Conservation (phyloP, 495 filamentous ascomycete species). For the Ramalina intermedia region DNA sequence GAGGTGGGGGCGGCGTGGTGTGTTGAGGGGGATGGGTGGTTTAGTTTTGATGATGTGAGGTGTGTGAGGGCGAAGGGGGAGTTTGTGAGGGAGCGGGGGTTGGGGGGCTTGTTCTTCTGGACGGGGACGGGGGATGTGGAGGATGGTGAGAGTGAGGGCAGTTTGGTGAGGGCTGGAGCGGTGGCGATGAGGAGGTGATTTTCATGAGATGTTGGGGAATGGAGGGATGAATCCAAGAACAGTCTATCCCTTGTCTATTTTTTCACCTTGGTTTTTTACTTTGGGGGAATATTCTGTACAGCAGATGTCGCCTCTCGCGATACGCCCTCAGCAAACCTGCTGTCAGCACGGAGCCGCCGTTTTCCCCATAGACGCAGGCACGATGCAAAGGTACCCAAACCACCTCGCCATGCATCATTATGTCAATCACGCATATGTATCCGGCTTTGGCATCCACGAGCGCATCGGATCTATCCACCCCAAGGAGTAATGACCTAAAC, state of each 20-base stretch:
- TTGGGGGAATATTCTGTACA: too few relatives aligned
- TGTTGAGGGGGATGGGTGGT: conserved; percentile 68
- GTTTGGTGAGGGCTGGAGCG: conserved; percentile 53
- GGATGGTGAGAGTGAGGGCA: conserved; percentile 51
- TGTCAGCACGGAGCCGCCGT: too few relatives aligned
- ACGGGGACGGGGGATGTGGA: conserved; percentile 67
- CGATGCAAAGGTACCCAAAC: too few relatives aligned
- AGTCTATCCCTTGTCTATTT: neutral
- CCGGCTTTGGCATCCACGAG: neutral
- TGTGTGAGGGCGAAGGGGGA: conserved; percentile 74
- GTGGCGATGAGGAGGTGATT: conserved; percentile 23
- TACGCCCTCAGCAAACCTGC: too few relatives aligned
- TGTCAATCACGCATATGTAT: neutral
- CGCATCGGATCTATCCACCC: neutral
- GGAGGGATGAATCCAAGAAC: neutral
- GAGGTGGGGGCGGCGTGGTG: conserved; percentile 60
- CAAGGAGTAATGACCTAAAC: neutral
- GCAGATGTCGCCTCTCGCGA: too few relatives aligned
- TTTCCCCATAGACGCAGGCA: too few relatives aligned
- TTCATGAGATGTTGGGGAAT: neutral
- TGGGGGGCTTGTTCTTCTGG: conserved; percentile 87
- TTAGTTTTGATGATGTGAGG: conserved; percentile 73
- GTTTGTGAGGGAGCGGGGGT: conserved; percentile 60
- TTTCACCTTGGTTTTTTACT: neutral
- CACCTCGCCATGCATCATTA: neutral